phyloP scores from a whole-genome alignment of 2,329 filamentous ascomycete genomes.

The Fusarium oligoseptatum region DNA sequence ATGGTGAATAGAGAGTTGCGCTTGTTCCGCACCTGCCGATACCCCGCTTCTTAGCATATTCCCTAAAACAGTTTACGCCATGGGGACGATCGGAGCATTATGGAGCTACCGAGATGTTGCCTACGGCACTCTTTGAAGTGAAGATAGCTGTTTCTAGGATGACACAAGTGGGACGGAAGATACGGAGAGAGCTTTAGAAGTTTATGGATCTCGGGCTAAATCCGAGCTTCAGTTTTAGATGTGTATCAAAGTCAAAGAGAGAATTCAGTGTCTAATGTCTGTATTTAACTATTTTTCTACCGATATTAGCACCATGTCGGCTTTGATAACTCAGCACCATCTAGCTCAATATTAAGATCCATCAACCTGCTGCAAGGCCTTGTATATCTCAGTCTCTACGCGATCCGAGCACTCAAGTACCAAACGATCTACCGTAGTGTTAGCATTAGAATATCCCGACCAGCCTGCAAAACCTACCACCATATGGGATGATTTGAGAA shows the following conservation, averaged over 20 bases:
- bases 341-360: background rate
- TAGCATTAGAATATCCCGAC: fast-evolving
- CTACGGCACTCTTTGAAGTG: background rate
- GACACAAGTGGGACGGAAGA: too few species aligned
- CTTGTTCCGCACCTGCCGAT: background rate
- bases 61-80: background rate
- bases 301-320: too few species aligned
- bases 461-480: background rate
- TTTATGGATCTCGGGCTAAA: background rate
- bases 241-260: background rate
- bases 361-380: background rate
- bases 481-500: background rate
- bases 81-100: background rate
- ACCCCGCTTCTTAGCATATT: constrained; percentile 1
- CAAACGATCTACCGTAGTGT: background rate
- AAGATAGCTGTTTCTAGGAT: background rate
- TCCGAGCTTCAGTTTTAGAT: too few species aligned
- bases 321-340: too few species aligned
- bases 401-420: background rate
- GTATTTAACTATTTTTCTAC: too few species aligned
- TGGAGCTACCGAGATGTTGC: background rate
- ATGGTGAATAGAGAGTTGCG: background rate
- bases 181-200: too few species aligned
- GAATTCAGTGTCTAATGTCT: background rate
- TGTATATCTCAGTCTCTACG: background rate